These are phyloP conservation scores for Hyaloperonospora arabidopsidis DNA, from an alignment of 352 stramenopile genomes.

Conservation along the genomic window DNA sequence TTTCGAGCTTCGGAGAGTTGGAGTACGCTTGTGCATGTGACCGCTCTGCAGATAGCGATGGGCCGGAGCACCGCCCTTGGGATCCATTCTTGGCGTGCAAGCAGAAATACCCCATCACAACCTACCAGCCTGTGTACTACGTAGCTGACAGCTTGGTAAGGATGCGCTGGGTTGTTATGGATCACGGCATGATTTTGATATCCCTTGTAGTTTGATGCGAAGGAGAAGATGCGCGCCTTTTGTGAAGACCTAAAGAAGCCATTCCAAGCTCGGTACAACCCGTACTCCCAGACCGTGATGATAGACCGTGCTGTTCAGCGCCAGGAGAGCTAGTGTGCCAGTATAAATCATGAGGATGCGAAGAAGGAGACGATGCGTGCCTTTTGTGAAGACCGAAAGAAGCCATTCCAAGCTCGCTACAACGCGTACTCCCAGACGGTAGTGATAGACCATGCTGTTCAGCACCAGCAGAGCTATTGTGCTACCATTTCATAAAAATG, in stretches of 20 bases:
- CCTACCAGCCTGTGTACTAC: slow-evolving; percentile 96
- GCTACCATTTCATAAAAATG: no score
- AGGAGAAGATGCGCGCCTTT: slow-evolving; percentile 91
- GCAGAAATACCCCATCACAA: slow-evolving; percentile 96
- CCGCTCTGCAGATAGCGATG: slow-evolving; percentile 48
- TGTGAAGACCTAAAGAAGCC: slow-evolving; percentile 91
- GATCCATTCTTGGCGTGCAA: slow-evolving; percentile 89
- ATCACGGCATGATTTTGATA: slow-evolving; percentile 3
- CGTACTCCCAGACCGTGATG: slow-evolving; percentile 85
- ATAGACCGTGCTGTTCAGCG: slow-evolving; percentile 66
- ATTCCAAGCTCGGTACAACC: slow-evolving; percentile 93
- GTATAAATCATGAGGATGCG: neutral
- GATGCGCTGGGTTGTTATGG: neutral
- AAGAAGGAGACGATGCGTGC: slow-evolving; percentile 91
- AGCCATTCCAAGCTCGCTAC: slow-evolving; percentile 93
- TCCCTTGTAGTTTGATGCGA: slow-evolving; percentile 71
- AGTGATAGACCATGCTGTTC: slow-evolving; percentile 61
- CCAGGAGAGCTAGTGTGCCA: slow-evolving; percentile 32
- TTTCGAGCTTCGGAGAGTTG: slow-evolving; percentile 96
- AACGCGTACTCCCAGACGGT: slow-evolving; percentile 89
- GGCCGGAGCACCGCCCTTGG: slow-evolving; percentile 89
- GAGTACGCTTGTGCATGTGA: slow-evolving; percentile 89
- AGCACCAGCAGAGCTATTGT: slow-evolving; percentile 41
- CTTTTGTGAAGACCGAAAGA: slow-evolving; percentile 91
- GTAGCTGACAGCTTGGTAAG: slow-evolving; percentile 89